A percentile compares a stretch with the other conserved stretches of the same genome.
Evolutionary conservation across 768 basidiomycete genomes (phyloP).

Genomic region (Rhizopogon salebrosus): DNA sequence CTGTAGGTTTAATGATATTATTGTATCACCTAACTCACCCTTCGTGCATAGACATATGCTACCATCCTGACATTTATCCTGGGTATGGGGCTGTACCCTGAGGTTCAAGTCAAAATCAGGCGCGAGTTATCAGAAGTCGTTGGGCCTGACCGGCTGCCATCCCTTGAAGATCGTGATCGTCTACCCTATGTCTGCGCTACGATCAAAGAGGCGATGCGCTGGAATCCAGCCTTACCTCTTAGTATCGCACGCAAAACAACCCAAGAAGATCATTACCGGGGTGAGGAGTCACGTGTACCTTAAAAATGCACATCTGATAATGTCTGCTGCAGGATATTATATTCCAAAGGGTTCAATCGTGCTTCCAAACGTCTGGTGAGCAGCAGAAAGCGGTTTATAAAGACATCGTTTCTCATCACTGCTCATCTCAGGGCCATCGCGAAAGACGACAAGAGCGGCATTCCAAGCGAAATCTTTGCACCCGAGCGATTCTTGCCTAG

Average conservation of each 20-base stretch:
- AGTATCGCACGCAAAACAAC: constrained; percentile 10
- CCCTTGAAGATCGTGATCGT: constrained; percentile 19
- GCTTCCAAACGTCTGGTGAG: constrained; percentile 13
- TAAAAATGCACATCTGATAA: not conserved
- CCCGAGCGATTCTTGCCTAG: constrained; percentile 10
- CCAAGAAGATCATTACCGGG: not conserved
- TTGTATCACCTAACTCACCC: not conserved
- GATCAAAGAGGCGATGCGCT: constrained; percentile 38
- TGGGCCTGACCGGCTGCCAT: constrained; percentile 43
- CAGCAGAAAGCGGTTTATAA: not conserved
- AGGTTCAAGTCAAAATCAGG: constrained; percentile 48
- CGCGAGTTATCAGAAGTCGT: constrained; percentile 48
- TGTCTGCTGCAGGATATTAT: constrained; percentile 1
- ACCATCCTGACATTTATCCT: constrained; percentile 14
- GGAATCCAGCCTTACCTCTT: constrained; percentile 19
- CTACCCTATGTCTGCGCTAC: constrained; percentile 50
- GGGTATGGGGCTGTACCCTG: constrained; percentile 21
- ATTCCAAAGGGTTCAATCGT: constrained; percentile 9
- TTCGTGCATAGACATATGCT: constrained; percentile 9
- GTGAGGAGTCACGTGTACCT: not conserved
- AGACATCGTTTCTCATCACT: too few relatives aligned
- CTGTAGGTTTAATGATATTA: not conserved
- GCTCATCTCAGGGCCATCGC: constrained; percentile 11
- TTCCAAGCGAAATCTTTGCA: constrained; percentile 10
- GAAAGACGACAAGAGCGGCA: constrained; percentile 12